Evolutionary conservation across 2,329 filamentous ascomycete genomes (phyloP).

Genomic region (Aspergillus terreus): DNA sequence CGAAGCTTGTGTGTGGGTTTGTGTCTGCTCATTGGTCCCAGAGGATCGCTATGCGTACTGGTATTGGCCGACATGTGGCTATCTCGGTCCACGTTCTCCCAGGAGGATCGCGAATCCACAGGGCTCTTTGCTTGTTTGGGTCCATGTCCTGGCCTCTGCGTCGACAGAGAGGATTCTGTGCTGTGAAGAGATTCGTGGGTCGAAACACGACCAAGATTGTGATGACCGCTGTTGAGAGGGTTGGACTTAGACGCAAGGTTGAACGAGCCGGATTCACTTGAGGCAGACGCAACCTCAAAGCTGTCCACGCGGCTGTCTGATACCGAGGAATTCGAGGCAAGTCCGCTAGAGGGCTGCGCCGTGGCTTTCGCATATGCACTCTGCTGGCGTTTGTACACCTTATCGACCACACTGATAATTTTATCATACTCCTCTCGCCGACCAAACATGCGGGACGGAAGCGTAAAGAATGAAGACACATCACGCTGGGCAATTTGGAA

Average conservation of each 20-base stretch:
- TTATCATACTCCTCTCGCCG: slow-evolving; percentile 67
- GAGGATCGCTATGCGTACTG: slow-evolving; percentile 27
- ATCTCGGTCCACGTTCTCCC: slow-evolving; percentile 37
- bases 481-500: slow-evolving; percentile 80
- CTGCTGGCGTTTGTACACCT: slow-evolving; percentile 64
- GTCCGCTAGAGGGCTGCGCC: slow-evolving; percentile 34
- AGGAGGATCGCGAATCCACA: slow-evolving; percentile 34
- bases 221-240: slow-evolving; percentile 28
- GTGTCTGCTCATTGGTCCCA: slow-evolving; percentile 29
- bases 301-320: slow-evolving; percentile 50
- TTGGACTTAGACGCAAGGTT: slow-evolving; percentile 36
- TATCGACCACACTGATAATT: slow-evolving; percentile 72
- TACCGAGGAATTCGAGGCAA: slow-evolving; percentile 53
- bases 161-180: slow-evolving; percentile 32
- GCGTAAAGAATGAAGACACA: slow-evolving; percentile 85
- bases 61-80: slow-evolving; percentile 29
- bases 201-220: slow-evolving; percentile 25
- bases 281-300: slow-evolving; percentile 50
- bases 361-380: slow-evolving; percentile 28
- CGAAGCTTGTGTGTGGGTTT: slow-evolving; percentile 49
- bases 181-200: slow-evolving; percentile 35
- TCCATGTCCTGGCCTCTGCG: slow-evolving; percentile 23
- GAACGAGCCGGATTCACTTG: slow-evolving; percentile 52
- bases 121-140: slow-evolving; percentile 33
- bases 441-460: slow-evolving; percentile 78